Evolutionary conservation across 139 green algal species (phyloP), one percentile per base, ranked within the genome.

Genomic region (Chlorella sp.): DNA sequence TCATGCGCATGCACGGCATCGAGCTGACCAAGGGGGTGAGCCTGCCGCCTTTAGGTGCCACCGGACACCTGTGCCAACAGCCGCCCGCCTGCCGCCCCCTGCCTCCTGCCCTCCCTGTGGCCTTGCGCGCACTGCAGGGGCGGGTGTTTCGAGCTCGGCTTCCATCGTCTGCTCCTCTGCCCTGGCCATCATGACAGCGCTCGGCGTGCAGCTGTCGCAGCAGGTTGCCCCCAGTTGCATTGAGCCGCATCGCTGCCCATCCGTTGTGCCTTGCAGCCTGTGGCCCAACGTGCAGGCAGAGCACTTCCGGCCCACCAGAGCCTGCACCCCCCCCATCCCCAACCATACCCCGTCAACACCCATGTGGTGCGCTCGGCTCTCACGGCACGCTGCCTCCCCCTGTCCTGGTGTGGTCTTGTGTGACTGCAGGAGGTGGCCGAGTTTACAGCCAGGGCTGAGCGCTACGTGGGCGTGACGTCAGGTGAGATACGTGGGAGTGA

Each of bases 161-260:
- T 95, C 96, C 41, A 90, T 99, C 16, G 94, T 98, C 70, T 98
- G 95, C 90, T 89, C 94, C 26, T 91, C 89, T 36, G 86, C 95
- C 19, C 85, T 98, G 60, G 96, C 94, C 34, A 86, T 98, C 34
- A 87, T 98, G 73, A 90, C 79, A 3, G 88, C 80, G 16, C 80
- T 91, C 73, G 90, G 85, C 38, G 67, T 90, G 2, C 2, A 51
- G 56, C 34, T 80, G 40, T 76, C 70, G 26, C 24, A 76, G 40
- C 70, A 76, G 70, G 70, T 76, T 43, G 8, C 26, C 38, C 20
- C 38, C 11, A 20, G 22, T 34, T n/a, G 69, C 70, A 30, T 38
- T 7, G 38, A 22, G 9, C 70, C 28, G 70, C 46, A 34, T 26
- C 40, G 6, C 36, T 28, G 40, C n/a, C 36, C 70, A 46, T 22